Conservation (phyloP, 345 rosid species). For the Syzygium grande region DNA sequence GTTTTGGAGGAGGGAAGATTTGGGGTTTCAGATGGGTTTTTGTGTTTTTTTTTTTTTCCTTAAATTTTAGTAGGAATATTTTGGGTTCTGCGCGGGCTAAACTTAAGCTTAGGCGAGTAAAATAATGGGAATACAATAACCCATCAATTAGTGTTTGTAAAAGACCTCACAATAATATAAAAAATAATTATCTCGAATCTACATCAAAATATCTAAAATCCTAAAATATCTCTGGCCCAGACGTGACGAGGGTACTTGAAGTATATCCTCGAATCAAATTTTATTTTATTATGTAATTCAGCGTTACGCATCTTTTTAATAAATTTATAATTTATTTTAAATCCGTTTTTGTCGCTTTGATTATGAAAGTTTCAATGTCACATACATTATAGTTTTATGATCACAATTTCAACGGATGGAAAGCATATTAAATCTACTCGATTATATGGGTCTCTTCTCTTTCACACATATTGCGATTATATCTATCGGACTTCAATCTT, state of each 20-base stretch:
- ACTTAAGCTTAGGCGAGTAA: neutral
- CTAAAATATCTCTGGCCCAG: too few relatives aligned
- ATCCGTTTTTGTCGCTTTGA: neutral
- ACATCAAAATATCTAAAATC: too few relatives aligned
- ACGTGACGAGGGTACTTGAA: too few relatives aligned
- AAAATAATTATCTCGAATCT: neutral
- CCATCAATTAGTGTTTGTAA: too few relatives aligned
- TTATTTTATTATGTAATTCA: neutral
- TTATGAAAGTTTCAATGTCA: neutral
- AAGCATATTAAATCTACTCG: neutral
- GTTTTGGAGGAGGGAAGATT: neutral
- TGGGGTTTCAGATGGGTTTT: neutral
- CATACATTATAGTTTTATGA: neutral
- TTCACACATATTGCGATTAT: rapidly evolving
- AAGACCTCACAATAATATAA: too few relatives aligned
- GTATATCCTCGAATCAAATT: too few relatives aligned
- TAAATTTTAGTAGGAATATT: neutral
- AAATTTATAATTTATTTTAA: neutral
- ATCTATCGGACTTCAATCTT: neutral
- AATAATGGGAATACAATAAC: neutral
- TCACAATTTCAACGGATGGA: neutral
- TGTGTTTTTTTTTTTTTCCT: neutral
- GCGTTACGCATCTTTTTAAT: neutral
- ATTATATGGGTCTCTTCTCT: neutral
- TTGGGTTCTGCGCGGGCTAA: neutral